A percentile compares a stretch with the other conserved stretches of the same genome.
Evolutionary conservation across 2,329 filamentous ascomycete genomes (phyloP).

Genomic region (Cercospora nicotianae): DNA sequence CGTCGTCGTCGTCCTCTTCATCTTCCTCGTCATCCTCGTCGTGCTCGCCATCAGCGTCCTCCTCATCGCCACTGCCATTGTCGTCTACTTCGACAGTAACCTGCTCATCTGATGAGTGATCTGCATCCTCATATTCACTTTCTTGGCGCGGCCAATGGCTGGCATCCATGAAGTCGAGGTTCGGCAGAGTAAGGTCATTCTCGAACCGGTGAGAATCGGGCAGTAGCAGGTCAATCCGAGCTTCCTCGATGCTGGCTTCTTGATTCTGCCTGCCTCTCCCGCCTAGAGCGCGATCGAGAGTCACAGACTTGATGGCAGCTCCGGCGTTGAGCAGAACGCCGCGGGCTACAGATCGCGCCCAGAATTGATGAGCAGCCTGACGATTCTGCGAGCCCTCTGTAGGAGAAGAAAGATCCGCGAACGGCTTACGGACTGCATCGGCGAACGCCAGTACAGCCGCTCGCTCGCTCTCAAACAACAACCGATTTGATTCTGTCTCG

Average conservation of each 20-base stretch:
- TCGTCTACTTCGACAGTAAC: constrained; percentile 1
- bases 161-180: constrained; percentile 26
- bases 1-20: constrained; percentile 33
- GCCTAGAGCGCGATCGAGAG: constrained; percentile 62
- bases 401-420: constrained; percentile 51
- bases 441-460: constrained; percentile 59
- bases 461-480: constrained; percentile 55
- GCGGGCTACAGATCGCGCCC: constrained; percentile 61
- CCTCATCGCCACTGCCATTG: constrained; percentile 5
- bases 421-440: constrained; percentile 53
- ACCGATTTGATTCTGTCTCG: constrained; percentile 54
- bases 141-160: constrained; percentile 22
- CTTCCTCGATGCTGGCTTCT: constrained; percentile 25
- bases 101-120: neutral
- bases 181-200: constrained; percentile 17
- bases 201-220: constrained; percentile 21
- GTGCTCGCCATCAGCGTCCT: constrained; percentile 33
- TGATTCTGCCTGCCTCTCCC: constrained; percentile 50
- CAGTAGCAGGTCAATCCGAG: constrained; percentile 21
- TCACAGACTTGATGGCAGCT: constrained; percentile 56
- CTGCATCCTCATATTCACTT: constrained; percentile 23
- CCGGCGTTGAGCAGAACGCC: constrained; percentile 62
- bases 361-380: constrained; percentile 51
- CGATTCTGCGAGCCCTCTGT: constrained; percentile 44
- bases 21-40: constrained; percentile 34